Evolutionary conservation across 2,329 filamentous ascomycete genomes (phyloP), one percentile per base, ranked within the genome.

Genomic region (Pseudogymnoascus sp.): DNA sequence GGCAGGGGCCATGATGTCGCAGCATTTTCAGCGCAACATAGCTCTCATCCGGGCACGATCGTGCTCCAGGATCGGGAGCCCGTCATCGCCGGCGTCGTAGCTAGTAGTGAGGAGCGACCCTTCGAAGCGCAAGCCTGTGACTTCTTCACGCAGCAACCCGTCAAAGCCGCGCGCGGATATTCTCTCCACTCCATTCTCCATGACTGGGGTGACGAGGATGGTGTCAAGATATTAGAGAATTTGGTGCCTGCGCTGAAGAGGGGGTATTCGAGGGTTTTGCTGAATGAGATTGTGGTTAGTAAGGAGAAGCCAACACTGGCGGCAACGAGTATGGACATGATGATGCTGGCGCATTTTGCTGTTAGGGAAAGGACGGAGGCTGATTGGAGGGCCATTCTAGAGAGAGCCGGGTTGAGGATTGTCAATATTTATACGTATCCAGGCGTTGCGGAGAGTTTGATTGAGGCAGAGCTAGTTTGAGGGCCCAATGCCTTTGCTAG

Each of bases 121-220:
- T 73, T 78, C 53, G 66, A 68, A 4, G 65, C 70, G 2, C 68
- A 70, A 62, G 65, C 68, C 1, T 71, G 78, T 63, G 73, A 78
- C 61, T 75, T 64, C 23, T 76, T 78, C 62, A 73, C 70, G 0
- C 70, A 73, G 4, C 77, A 79, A 61, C 76, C 76, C 0, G 65
- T 79, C 6, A 73, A 69, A 26, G 23, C 23, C 6, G 77, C 77
- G 0, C 72, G 72, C 6, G 71, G 68, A 3, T 73, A 73, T 56
- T 72, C 67, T 60, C 59, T 72, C 26, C 65, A 72, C 46, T 68
- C 69, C 3, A 70, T 76, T 3, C 61, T 75, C 19, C 72, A 76
- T 62, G 72, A 76, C 65, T 75, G 71, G 68, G 68, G 70, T 19
- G 71, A 69, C 26, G 31, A 63, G 2, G 26, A 50, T 15, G 40